Evolutionary conservation across 129 eudicot species (phyloP).

Genomic region (Helianthus tuberosus): DNA sequence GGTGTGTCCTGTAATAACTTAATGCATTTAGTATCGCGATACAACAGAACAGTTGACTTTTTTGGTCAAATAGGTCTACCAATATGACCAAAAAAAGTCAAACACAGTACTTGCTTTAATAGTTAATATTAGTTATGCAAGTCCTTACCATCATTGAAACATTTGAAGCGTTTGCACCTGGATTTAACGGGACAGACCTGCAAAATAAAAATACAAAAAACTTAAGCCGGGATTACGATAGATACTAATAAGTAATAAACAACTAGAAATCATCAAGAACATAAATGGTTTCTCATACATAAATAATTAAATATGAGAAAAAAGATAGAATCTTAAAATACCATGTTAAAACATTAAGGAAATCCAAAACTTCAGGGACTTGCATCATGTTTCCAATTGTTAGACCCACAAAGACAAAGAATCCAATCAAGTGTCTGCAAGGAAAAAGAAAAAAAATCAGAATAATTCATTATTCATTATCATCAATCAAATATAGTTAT

Average conservation of each 20-base stretch:
- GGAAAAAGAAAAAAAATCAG: slow-evolving; percentile 26
- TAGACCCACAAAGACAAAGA: slow-evolving; percentile 68
- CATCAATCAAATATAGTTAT: background rate
- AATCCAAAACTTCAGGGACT: slow-evolving; percentile 69
- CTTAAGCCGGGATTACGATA: background rate
- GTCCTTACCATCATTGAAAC: slow-evolving; percentile 55
- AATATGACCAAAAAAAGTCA: slow-evolving; percentile 21
- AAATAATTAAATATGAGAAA: background rate
- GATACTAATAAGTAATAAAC: background rate
- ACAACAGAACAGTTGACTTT: slow-evolving; percentile 19
- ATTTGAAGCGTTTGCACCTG: slow-evolving; percentile 52
- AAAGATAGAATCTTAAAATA: slow-evolving; percentile 36
- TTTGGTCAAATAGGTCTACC: slow-evolving; percentile 15
- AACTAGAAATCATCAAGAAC: slow-evolving; percentile 10
- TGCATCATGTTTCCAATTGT: slow-evolving; percentile 57
- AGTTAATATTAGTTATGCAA: slow-evolving; percentile 11
- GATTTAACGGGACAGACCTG: slow-evolving; percentile 75
- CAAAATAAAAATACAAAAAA: slow-evolving; percentile 9
- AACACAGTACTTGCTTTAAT: slow-evolving; percentile 6
- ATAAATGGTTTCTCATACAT: background rate
- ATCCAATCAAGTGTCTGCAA: slow-evolving; percentile 95
- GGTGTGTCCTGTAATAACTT: slow-evolving; percentile 61
- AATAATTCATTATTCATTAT: background rate
- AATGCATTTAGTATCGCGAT: background rate
- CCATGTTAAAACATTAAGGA: slow-evolving; percentile 73